Base-by-base conservation (phyloP, 192 early-diverging fungal species). In the Umbelopsis ramanniana region DNA sequence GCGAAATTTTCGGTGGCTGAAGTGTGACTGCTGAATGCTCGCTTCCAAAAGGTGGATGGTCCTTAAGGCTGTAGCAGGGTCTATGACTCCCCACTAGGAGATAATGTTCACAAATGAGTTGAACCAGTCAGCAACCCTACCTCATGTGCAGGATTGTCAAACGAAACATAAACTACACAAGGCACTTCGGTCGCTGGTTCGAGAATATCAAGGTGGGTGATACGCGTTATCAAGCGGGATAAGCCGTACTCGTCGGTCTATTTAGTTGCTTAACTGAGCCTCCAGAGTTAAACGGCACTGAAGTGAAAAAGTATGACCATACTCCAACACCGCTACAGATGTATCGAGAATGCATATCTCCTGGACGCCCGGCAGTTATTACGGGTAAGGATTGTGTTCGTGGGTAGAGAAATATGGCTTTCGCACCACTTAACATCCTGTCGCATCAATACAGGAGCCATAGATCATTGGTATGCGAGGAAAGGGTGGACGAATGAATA, bases 401-500 rank as follows among this genome's bases (percentile, higher is more conserved):
- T 77, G 2, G 55, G 24, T 21, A 21, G 17, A 26, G 33, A 0
- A 40, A 23, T 35, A 54, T 21, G 53, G 12, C n/a, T 10, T 17
- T 43, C 0, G 6, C 40, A 12, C 29, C 3, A 43, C 11, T 12
- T 43, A 12, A 43, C 40, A 43, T 0, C 11, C 6, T 43, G 40
- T 43, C 40, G 0, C 66, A 19, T 68, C 67, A 24, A 52, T 47
- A 52, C 48, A 73, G 70, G 35, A 67, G 77, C 46, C 21, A 70
- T 52, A 48, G 77, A 83, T 68, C 52, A 79, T 15, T 86, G 82
- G 82, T 76, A 78, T 10, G 84, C 84, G 2, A 72, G 70, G 43
- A 82, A 78, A 33, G 53, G 74, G 66, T 86, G 84, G 84, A 86
- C 84, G 5, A 82, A 86, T 53, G 78, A 78, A 2, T 86, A 86